phyloP scores from a whole-genome alignment of 2,329 filamentous ascomycete genomes.

The Xylariaceae sp. region DNA sequence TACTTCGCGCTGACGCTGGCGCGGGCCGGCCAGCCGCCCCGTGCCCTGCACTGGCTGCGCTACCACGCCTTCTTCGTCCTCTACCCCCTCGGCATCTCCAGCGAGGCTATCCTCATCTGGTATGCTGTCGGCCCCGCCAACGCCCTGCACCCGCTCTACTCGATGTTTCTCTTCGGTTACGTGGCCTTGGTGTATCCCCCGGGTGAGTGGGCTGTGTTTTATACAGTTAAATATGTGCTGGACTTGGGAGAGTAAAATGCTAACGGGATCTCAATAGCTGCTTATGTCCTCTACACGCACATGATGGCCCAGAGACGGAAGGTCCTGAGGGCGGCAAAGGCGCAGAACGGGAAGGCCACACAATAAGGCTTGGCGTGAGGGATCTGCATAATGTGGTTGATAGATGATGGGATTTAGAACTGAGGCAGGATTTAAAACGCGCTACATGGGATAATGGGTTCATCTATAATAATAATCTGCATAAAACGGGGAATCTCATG shows the following conservation, averaged over 20 bases:
- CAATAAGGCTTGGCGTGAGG: slow-evolving; percentile 37
- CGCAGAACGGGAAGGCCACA: slow-evolving; percentile 46
- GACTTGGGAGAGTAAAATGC: background rate
- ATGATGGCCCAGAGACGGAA: slow-evolving; percentile 92
- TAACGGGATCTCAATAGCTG: slow-evolving; percentile 49
- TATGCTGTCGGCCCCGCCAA: slow-evolving; percentile 64
- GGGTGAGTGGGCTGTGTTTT: slow-evolving; percentile 53
- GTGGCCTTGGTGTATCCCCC: slow-evolving; percentile 80
- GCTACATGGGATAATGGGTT: background rate
- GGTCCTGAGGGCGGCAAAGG: slow-evolving; percentile 68
- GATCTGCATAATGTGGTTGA: background rate
- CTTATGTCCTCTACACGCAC: slow-evolving; percentile 86
- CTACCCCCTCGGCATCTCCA: slow-evolving; percentile 88
- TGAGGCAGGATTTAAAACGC: background rate
- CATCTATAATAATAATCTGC: background rate
- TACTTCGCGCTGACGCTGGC: slow-evolving; percentile 80
- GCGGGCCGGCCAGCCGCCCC: slow-evolving; percentile 59
- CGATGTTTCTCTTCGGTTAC: slow-evolving; percentile 72
- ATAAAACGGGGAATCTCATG: background rate
- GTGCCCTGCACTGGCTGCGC: slow-evolving; percentile 74
- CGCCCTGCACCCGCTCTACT: slow-evolving; percentile 54
- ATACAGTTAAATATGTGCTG: slow-evolving; percentile 2
- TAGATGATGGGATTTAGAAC: background rate
- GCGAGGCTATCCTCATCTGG: slow-evolving; percentile 82
- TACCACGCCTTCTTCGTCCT: slow-evolving; percentile 93